A percentile compares a stretch with the other conserved stretches of the same genome.
Evolutionary conservation across 1,284 basidiomycete species (phyloP).

Genomic region (Exsudoporus floridanus): DNA sequence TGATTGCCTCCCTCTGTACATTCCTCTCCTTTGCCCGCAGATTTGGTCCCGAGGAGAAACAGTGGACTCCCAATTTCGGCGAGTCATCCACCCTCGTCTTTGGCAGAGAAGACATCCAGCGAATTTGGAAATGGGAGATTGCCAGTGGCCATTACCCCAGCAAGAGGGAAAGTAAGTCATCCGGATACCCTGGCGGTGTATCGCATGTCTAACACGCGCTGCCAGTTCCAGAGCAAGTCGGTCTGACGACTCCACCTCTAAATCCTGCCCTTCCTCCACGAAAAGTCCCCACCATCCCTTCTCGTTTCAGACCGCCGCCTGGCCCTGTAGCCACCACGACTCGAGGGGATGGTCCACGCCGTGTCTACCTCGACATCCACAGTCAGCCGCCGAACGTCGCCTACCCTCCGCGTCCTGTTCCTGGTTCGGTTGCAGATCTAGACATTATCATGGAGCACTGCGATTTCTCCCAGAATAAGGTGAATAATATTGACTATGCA

Average conservation of each 20-base stretch:
- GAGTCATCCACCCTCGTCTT: constrained; percentile 79
- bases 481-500: constrained; percentile 34
- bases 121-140: constrained; percentile 94
- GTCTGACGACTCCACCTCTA: constrained; percentile 51
- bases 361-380: constrained; percentile 74
- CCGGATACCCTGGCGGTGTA: neutral
- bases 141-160: constrained; percentile 89
- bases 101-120: constrained; percentile 71
- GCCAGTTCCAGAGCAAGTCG: constrained; percentile 72
- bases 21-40: constrained; percentile 60
- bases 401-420: constrained; percentile 82
- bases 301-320: constrained; percentile 45
- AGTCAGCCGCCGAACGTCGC: constrained; percentile 54
- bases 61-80: constrained; percentile 69
- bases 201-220: constrained; percentile 1
- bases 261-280: constrained; percentile 73
- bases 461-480: constrained; percentile 81
- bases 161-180: constrained; percentile 62
- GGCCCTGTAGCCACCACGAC: constrained; percentile 48
- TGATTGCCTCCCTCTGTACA: constrained; percentile 51
- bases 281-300: constrained; percentile 42
- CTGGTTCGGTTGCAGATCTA: constrained; percentile 81
- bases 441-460: constrained; percentile 88
- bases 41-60: constrained; percentile 55
- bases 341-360: constrained; percentile 68